Conservation (phyloP, 1,139 yeast genomes). For the Geotrichum citri-aurantii region DNA sequence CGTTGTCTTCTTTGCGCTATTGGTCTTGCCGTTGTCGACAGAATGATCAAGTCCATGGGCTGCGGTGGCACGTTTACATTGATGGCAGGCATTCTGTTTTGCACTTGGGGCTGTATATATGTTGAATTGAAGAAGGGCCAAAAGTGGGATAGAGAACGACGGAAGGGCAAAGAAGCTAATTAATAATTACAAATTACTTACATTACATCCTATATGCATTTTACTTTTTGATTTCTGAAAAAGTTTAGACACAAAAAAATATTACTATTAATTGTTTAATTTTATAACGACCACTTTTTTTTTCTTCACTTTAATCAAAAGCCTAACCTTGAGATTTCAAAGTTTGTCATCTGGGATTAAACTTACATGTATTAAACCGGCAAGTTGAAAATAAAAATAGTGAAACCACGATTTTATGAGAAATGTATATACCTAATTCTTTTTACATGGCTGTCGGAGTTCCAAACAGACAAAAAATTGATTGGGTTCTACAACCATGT, state of each 20-base stretch:
- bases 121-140: conserved; percentile 14
- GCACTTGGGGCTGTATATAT: conserved; percentile 10
- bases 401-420: not conserved
- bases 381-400: not conserved
- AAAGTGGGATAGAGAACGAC: conserved; percentile 12
- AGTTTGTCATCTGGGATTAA: too few species aligned
- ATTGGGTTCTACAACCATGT: conserved; percentile 57
- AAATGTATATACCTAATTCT: not conserved
- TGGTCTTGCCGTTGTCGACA: conserved; percentile 55
- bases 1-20: conserved; percentile 58
- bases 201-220: not conserved
- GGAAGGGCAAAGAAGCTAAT: not conserved
- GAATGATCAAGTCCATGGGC: conserved; percentile 48
- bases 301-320: too few species aligned
- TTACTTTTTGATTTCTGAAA: not conserved
- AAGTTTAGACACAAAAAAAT: too few species aligned
- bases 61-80: conserved; percentile 63
- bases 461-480: conserved; percentile 39
- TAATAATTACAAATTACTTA: not conserved
- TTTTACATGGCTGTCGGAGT: conserved; percentile 26
- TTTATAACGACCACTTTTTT: too few species aligned
- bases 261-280: too few species aligned
- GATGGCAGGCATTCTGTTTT: conserved; percentile 40
- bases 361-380: too few species aligned
- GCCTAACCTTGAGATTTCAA: too few species aligned